These are phyloP conservation scores for Populus euphratica DNA, from an alignment of 345 rosid species.

Conservation along the genomic window DNA sequence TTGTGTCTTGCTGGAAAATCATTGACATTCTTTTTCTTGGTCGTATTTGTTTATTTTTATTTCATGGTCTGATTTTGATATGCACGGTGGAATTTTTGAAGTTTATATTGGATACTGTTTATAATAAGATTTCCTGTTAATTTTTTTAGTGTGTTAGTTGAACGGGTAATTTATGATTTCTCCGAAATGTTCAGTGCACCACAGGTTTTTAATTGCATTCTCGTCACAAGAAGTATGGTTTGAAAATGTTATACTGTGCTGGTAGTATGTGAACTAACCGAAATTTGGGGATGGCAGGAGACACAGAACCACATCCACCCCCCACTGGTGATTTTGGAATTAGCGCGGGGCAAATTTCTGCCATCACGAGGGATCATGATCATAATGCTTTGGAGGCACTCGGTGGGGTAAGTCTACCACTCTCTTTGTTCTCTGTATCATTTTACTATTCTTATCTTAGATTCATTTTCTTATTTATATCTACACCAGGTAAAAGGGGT, in stretches of 20 bases:
- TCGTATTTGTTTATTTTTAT: neutral
- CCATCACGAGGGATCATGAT: slow-evolving; percentile 75
- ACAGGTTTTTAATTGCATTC: neutral
- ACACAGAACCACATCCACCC: slow-evolving; percentile 27
- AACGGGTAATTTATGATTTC: neutral
- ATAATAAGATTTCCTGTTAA: neutral
- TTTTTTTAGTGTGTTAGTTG: neutral
- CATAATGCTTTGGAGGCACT: slow-evolving; percentile 48
- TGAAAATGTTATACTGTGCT: neutral
- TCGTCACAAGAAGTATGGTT: neutral
- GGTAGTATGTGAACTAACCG: neutral
- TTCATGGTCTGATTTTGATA: neutral
- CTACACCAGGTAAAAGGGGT: slow-evolving; percentile 64
- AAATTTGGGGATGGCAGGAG: slow-evolving; percentile 22
- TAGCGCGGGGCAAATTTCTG: slow-evolving; percentile 65
- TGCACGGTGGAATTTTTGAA: neutral
- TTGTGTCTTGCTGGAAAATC: neutral
- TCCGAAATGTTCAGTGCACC: neutral
- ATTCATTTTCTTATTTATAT: slow-evolving; percentile 15
- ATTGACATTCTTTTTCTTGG: neutral
- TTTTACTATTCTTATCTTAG: neutral
- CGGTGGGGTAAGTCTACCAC: slow-evolving; percentile 59
- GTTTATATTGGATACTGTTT: neutral
- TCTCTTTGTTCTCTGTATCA: neutral
- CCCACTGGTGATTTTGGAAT: slow-evolving; percentile 59